These are phyloP conservation scores for Edaphochlamys debaryana DNA, from an alignment of 139 green algal species.

Conservation along the genomic window DNA sequence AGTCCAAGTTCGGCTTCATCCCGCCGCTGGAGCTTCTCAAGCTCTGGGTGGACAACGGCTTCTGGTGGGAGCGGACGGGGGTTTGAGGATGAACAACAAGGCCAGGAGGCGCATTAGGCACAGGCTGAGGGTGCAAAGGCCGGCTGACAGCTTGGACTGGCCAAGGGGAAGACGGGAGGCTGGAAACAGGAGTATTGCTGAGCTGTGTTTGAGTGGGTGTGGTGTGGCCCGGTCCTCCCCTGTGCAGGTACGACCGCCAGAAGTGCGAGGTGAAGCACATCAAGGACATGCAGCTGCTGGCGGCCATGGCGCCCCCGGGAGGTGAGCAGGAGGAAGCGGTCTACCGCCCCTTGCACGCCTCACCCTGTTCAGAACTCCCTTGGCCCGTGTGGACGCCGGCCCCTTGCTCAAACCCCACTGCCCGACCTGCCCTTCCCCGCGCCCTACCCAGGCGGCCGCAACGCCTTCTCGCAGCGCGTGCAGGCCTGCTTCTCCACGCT, in stretches of 20 bases:
- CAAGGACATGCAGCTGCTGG: conserved; percentile 87
- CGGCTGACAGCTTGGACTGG: no score
- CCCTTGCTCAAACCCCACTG: neutral
- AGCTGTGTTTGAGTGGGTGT: no score
- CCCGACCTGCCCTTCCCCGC: no score
- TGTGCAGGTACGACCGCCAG: conserved; percentile 74
- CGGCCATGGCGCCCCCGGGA: conserved; percentile 84
- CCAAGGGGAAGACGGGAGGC: no score
- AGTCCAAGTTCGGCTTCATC: conserved; percentile 85
- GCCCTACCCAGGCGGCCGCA: conserved; percentile 70
- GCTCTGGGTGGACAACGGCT: conserved; percentile 88
- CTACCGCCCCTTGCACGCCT: no score
- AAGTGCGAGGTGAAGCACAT: conserved; percentile 82
- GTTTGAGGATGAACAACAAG: neutral
- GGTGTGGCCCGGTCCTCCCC: no score
- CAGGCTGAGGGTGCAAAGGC: no score
- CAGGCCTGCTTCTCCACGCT: conserved; percentile 76
- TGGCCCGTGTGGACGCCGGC: no score
- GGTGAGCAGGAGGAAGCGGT: conserved; percentile 35
- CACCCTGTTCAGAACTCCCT: no score
- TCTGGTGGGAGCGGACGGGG: conserved; percentile 78
- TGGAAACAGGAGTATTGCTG: no score
- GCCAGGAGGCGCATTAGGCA: neutral
- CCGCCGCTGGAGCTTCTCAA: conserved; percentile 89
- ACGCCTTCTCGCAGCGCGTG: conserved; percentile 79